Evolutionary conservation across 2,329 filamentous ascomycete genomes (phyloP).

Genomic region (Malbranchea cinnamomea): DNA sequence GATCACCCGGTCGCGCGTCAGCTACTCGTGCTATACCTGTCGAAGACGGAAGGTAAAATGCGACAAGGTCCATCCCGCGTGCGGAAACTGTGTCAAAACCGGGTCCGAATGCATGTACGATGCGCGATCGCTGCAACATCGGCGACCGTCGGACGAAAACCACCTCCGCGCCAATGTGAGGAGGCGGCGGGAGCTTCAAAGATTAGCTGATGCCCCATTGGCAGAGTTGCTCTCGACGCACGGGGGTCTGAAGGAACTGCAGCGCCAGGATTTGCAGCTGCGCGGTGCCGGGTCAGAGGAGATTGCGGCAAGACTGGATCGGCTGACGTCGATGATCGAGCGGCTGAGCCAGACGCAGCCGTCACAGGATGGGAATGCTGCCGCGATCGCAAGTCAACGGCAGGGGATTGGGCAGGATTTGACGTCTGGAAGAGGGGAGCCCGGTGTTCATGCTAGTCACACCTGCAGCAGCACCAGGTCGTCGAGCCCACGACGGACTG

Average conservation of each 20-base stretch:
- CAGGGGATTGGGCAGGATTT: conserved; percentile 4
- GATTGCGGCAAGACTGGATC: conserved; percentile 29
- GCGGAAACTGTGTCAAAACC: conserved; percentile 31
- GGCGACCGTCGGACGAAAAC: conserved; percentile 7
- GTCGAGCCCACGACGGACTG: conserved; percentile 20
- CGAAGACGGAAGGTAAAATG: conserved; percentile 34
- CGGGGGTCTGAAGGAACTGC: conserved; percentile 15
- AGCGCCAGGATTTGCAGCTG: conserved; percentile 11
- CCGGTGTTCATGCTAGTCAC: no score
- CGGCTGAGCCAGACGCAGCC: conserved; percentile 23
- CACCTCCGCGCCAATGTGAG: conserved; percentile 22
- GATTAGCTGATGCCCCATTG: conserved; percentile 7
- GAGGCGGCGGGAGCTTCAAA: conserved; percentile 9
- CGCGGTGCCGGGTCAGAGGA: conserved; percentile 20
- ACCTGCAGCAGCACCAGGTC: no score
- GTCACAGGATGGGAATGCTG: conserved; percentile 14
- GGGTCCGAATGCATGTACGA: conserved; percentile 30
- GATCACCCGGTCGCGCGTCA: conserved; percentile 33
- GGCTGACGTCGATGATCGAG: conserved; percentile 31
- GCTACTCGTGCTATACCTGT: conserved; percentile 33
- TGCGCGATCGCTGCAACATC: conserved; percentile 6
- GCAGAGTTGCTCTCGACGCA: conserved; percentile 21
- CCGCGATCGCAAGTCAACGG: conserved; percentile 9
- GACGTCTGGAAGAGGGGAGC: not conserved
- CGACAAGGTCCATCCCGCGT: conserved; percentile 26